These are phyloP conservation scores for Obelidium mucronatum DNA, from an alignment of 192 early-diverging fungal species.

Conservation along the genomic window DNA sequence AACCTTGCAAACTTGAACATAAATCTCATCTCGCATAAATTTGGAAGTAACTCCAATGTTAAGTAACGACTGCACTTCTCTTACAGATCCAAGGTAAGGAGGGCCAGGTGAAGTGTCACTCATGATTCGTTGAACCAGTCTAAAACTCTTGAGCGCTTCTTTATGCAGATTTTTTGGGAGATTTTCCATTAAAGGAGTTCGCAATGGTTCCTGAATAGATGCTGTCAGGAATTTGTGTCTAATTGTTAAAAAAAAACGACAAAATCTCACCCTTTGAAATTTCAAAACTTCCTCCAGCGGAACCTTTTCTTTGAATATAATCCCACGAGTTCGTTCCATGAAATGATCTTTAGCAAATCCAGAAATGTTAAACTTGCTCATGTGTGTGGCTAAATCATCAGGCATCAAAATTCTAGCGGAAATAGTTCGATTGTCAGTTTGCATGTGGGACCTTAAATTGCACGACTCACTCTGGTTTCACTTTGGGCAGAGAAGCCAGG, in stretches of 20 bases:
- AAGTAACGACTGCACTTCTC: conserved; percentile 79
- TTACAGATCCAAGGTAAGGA: conserved; percentile 43
- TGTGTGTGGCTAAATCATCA: conserved; percentile 66
- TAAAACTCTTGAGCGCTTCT: conserved; percentile 88
- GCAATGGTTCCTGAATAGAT: conserved; percentile 66
- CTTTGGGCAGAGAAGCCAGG: conserved; percentile 39
- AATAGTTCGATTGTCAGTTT: background rate
- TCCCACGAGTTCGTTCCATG: conserved; percentile 83
- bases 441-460: background rate
- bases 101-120: conserved; percentile 64
- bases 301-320: conserved; percentile 84
- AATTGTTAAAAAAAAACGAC: background rate
- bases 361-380: conserved; percentile 82
- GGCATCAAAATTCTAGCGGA: conserved; percentile 37
- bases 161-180: conserved; percentile 82
- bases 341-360: conserved; percentile 94
- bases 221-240: background rate
- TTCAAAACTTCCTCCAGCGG: conserved; percentile 90
- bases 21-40: conserved; percentile 90
- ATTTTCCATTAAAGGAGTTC: conserved; percentile 77
- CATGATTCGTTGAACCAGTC: conserved; percentile 86
- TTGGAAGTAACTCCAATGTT: conserved; percentile 78
- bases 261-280: conserved; percentile 67
- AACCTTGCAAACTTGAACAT: conserved; percentile 89
- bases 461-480: conserved; percentile 36